Conservation (phyloP, 2,329 filamentous ascomycete species). For the Aureobasidium namibiae region DNA sequence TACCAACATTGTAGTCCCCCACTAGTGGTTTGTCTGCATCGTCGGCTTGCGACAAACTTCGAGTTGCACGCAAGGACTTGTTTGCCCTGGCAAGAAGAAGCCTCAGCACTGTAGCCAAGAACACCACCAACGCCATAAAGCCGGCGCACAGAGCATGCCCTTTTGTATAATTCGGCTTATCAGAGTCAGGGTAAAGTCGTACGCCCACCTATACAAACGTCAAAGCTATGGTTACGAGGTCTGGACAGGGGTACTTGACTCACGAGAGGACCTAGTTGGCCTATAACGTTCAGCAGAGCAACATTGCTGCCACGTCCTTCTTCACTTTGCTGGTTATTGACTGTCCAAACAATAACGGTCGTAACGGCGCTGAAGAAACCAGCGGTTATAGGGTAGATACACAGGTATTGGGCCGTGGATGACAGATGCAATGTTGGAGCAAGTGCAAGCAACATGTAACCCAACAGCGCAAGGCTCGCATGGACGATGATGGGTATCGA, state of each 20-base stretch:
- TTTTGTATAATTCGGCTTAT: constrained; percentile 41
- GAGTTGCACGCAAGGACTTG: background rate
- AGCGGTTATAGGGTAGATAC: constrained; percentile 67
- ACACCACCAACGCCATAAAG: constrained; percentile 41
- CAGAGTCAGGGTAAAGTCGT: constrained; percentile 44
- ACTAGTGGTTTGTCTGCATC: background rate
- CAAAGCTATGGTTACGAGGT: no score
- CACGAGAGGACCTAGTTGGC: constrained; percentile 66
- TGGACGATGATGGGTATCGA: constrained; percentile 60
- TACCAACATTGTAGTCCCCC: background rate
- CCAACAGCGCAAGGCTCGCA: constrained; percentile 54
- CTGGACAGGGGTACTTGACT: no score
- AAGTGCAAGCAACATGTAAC: constrained; percentile 40
- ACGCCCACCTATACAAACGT: no score
- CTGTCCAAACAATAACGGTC: constrained; percentile 76
- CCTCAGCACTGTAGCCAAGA: constrained; percentile 36
- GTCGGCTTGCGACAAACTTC: background rate
- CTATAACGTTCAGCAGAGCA: constrained; percentile 71
- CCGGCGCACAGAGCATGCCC: constrained; percentile 44
- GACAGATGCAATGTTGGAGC: constrained; percentile 28
- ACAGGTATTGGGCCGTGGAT: constrained; percentile 53
- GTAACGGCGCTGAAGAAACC: constrained; percentile 83
- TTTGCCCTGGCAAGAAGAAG: constrained; percentile 31
- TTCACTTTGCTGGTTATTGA: constrained; percentile 72
- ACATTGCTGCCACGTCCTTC: constrained; percentile 67